Evolutionary conservation across 352 stramenopile species (phyloP), one percentile per base, ranked within the genome.

Genomic region (Phytophthora melonis): DNA sequence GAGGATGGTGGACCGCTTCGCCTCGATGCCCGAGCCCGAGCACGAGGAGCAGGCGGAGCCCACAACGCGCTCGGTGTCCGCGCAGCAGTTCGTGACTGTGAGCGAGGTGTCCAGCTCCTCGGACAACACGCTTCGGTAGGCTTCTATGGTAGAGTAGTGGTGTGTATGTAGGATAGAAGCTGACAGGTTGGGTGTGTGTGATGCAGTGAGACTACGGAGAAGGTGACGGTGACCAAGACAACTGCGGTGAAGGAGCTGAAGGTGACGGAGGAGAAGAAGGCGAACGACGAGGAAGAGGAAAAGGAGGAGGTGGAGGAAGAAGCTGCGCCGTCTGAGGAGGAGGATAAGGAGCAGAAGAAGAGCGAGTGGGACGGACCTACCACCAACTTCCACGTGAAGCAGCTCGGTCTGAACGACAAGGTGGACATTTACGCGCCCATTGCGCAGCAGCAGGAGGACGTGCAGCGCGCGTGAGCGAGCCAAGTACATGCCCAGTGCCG

Each of bases 301-400:
- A 56, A 69, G 13, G 63, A 55, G 43, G 55, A 66, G 68, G 55
- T 11, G 21, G 53, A 70, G 1, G 66, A 66, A 18, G 61, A 69
- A 7, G 63, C 36, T 18, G 52, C 52, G 9, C 16, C 36, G 9
- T 30, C 71, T 45, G 63, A 57, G 10, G 52, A 75, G 23, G 59
- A 68, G 11, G 58, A 81, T 6, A 18, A 49, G 9, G 47, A 45
- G 10, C 45, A 76, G 47, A 58, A 80, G n/a, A 66, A 68, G 11
- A 73, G 16, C 43, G 69, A 86, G 8, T 89, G 79, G 81, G 77
- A 79, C 13, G 78, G 81, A 55, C 86, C 88, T 9, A 82, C 77
- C 19, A 93, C 88, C 18, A 92, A 91, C 68, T 95, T 92, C 70
- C 88, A 95, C 61, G 66, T 93, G 11, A 93, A 93, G 74, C 86